A percentile compares a stretch with the other conserved stretches of the same genome.
Conservation (phyloP, 371 early-diverging fungal species). For the Mortierella sp. region DNA sequence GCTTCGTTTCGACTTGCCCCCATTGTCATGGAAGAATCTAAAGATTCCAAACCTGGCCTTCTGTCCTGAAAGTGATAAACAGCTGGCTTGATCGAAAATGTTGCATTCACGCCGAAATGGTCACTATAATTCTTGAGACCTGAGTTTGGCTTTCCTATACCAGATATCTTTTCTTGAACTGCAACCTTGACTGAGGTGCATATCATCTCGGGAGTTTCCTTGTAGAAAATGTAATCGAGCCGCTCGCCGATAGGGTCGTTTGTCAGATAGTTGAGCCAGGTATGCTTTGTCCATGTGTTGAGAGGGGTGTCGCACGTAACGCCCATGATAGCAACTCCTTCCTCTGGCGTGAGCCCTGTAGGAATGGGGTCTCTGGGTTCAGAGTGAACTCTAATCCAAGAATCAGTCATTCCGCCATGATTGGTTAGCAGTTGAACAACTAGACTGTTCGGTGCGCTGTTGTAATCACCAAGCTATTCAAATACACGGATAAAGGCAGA, state of each 20-base stretch:
- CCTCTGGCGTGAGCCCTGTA: conserved; percentile 43
- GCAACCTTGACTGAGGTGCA: conserved; percentile 64
- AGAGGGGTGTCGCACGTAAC: conserved; percentile 72
- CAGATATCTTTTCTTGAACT: conserved; percentile 65
- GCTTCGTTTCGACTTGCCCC: not conserved
- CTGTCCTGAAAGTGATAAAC: conserved; percentile 43
- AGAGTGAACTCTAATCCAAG: conserved; percentile 64
- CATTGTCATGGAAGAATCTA: conserved; percentile 9
- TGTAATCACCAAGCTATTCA: conserved; percentile 68
- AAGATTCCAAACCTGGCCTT: not conserved
- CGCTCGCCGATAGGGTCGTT: conserved; percentile 60
- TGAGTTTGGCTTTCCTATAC: conserved; percentile 33
- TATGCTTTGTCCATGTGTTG: conserved; percentile 66
- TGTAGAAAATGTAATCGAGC: conserved; percentile 72
- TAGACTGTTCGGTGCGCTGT: conserved; percentile 67
- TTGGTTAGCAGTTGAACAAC: conserved; percentile 62
- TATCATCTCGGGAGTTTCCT: conserved; percentile 59
- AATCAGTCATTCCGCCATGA: conserved; percentile 71
- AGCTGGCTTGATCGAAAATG: conserved; percentile 53
- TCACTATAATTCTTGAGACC: conserved; percentile 65
- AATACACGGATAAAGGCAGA: not conserved
- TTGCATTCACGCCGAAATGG: conserved; percentile 71
- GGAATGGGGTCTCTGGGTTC: conserved; percentile 49
- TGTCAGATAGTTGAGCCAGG: conserved; percentile 48
- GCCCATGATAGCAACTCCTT: conserved; percentile 58